Percentiles rank a stretch among this genome's conserved stretches.
Conservation (phyloP, 2,329 filamentous ascomycete genomes). For the Neoascochyta sp. region DNA sequence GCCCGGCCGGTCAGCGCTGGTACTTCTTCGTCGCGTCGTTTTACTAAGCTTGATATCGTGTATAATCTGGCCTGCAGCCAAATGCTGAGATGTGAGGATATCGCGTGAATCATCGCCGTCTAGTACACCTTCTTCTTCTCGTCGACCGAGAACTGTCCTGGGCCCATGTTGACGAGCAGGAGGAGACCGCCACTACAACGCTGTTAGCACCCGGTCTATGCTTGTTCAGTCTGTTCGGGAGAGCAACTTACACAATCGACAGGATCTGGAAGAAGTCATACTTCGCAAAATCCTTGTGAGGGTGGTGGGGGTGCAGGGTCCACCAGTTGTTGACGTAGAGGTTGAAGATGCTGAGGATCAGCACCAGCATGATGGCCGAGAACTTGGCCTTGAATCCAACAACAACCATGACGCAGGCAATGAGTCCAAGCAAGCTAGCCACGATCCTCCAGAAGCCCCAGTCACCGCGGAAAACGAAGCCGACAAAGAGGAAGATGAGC, state of each 20-base stretch:
- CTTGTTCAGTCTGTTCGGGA: not conserved
- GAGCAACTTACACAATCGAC: constrained; percentile 73
- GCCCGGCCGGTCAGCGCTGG: constrained; percentile 3
- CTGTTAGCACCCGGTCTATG: constrained; percentile 14
- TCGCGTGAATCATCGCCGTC: constrained; percentile 4
- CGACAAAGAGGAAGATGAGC: constrained; percentile 94
- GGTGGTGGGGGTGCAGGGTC: constrained; percentile 98
- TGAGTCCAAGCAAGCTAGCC: constrained; percentile 77
- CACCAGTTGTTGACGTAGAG: constrained; percentile 99
- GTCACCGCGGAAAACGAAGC: constrained; percentile 91
- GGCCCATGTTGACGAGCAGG: constrained; percentile 96
- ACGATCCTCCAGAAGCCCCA: constrained; percentile 87
- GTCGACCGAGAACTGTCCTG: constrained; percentile 95
- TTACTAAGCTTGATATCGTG: constrained; percentile 9
- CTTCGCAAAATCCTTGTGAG: constrained; percentile 99
- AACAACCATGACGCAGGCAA: constrained; percentile 97
- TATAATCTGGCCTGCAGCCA: constrained; percentile 7
- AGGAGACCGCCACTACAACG: constrained; percentile 72
- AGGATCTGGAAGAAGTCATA: constrained; percentile 99
- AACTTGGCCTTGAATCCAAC: constrained; percentile 99
- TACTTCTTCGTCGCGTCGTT: constrained; percentile 9
- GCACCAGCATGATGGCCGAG: constrained; percentile 89
- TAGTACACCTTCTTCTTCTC: constrained; percentile 99
- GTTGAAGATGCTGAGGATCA: constrained; percentile 96
- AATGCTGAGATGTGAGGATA: constrained; percentile 9